Evolutionary conservation across 2,329 filamentous ascomycete species (phyloP).

Genomic region (Blumeria graminis): DNA sequence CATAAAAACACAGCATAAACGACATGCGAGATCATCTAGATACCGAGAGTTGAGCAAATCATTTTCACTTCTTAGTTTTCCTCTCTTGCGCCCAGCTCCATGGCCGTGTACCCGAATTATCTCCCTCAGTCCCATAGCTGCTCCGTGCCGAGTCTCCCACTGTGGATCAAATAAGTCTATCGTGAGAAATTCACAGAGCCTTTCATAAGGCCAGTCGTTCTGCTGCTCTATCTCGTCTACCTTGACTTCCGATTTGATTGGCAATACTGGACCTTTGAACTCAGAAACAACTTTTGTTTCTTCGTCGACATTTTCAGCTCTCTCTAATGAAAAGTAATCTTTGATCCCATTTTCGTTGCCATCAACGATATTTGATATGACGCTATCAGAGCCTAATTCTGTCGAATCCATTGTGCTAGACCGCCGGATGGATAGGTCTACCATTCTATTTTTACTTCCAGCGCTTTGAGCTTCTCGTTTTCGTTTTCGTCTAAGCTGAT

Average conservation of each 20-base stretch:
- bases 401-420: conserved; percentile 8
- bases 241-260: conserved; percentile 71
- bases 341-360: conserved; percentile 33
- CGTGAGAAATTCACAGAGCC: conserved; percentile 79
- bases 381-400: conserved; percentile 7
- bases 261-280: conserved; percentile 63
- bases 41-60: conserved; percentile 57
- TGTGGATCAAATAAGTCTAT: conserved; percentile 79
- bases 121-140: conserved; percentile 83
- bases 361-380: conserved; percentile 33
- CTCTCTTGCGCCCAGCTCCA: conserved; percentile 57
- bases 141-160: conserved; percentile 92
- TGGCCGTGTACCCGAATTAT: conserved; percentile 75
- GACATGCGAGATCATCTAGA: conserved; percentile 87
- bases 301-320: conserved; percentile 56
- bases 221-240: conserved; percentile 54
- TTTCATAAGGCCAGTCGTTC: conserved; percentile 79
- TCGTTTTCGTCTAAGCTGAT: conserved; percentile 79
- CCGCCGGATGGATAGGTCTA: conserved; percentile 53
- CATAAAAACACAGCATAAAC: conserved; percentile 88
- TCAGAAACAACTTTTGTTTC: conserved; percentile 83
- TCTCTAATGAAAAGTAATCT: conserved; percentile 82
- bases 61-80: conserved; percentile 50
- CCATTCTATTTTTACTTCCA: conserved; percentile 70
- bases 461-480: conserved; percentile 78